Percentiles rank a stretch among this genome's conserved stretches.
These are phyloP conservation scores for Calonectria leucothoes DNA, from an alignment of 2,329 filamentous ascomycete genomes.

Conservation along the genomic window DNA sequence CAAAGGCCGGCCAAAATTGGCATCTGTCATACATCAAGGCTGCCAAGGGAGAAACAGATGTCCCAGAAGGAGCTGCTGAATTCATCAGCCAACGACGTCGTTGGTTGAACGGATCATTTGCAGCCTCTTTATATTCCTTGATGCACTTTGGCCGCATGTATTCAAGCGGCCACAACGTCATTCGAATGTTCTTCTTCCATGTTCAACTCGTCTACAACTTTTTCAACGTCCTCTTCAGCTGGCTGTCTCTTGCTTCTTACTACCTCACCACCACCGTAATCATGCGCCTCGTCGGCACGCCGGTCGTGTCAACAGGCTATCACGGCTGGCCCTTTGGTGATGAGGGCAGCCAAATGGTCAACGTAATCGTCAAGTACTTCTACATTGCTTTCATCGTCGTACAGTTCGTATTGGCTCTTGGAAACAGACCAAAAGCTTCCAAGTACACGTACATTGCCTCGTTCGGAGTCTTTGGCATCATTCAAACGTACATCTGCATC, in stretches of 20 bases:
- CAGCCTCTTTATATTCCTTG: background rate
- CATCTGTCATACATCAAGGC: slow-evolving; percentile 6
- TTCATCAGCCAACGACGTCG: slow-evolving; percentile 4
- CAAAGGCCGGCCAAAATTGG: slow-evolving; percentile 4
- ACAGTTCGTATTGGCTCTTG: slow-evolving; percentile 12
- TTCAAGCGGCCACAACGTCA: background rate
- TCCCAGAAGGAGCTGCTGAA: background rate
- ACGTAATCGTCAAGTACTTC: background rate
- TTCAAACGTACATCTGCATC: slow-evolving; percentile 3
- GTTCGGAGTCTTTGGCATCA: background rate
- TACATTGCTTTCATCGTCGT: slow-evolving; percentile 1
- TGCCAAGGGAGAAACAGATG: slow-evolving; percentile 5
- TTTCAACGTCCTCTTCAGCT: slow-evolving; percentile 4
- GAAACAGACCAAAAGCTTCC: slow-evolving; percentile 8
- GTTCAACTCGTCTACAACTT: slow-evolving; percentile 5
- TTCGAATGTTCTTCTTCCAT: slow-evolving; percentile 10
- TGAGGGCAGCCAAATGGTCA: background rate
- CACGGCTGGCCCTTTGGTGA: slow-evolving; percentile 4
- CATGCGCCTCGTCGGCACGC: slow-evolving; percentile 1
- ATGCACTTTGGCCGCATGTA: slow-evolving; percentile 7
- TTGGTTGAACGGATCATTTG: background rate
- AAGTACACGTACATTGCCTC: slow-evolving; percentile 10
- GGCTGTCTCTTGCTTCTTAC: background rate
- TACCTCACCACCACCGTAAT: slow-evolving; percentile 1
- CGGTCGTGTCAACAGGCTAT: background rate